Evolutionary conservation across 2,329 filamentous ascomycete genomes (phyloP).

Genomic region (Pseudofabraea citricarpa): DNA sequence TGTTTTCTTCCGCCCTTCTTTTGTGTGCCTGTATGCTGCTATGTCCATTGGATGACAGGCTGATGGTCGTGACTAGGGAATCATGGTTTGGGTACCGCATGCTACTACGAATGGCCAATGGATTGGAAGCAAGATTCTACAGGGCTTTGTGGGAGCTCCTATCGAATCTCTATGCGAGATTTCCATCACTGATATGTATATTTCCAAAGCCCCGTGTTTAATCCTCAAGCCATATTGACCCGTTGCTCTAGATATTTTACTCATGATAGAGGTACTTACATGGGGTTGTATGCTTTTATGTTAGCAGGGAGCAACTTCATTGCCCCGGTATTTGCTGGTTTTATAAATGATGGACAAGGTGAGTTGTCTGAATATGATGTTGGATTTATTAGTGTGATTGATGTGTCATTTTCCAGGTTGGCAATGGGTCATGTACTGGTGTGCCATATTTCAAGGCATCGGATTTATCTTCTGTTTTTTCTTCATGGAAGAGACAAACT

Average conservation of each 20-base stretch:
- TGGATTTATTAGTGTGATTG: not conserved
- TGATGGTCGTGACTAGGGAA: constrained; percentile 15
- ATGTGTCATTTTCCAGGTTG: constrained; percentile 31
- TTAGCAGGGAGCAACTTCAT: constrained; percentile 38
- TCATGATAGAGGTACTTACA: constrained; percentile 34
- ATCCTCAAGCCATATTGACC: not conserved
- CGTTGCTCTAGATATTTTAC: constrained; percentile 23
- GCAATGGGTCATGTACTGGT: constrained; percentile 48
- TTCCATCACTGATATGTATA: constrained; percentile 25
- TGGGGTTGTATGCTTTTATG: constrained; percentile 36
- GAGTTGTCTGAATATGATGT: not conserved
- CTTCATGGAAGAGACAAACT: constrained; percentile 55
- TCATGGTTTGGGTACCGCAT: constrained; percentile 32
- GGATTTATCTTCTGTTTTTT: constrained; percentile 50
- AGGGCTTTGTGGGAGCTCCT: constrained; percentile 9
- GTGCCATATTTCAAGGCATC: constrained; percentile 46
- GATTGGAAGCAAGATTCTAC: constrained; percentile 10
- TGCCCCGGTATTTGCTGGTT: constrained; percentile 43
- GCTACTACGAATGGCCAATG: constrained; percentile 10
- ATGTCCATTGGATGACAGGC: not conserved
- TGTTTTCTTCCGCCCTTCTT: not conserved
- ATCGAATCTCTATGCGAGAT: constrained; percentile 19
- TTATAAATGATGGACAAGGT: constrained; percentile 40
- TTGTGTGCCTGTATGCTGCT: not conserved
- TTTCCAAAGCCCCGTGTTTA: too few species aligned